Evolutionary conservation across 2,329 filamentous ascomycete species (phyloP), one percentile per base, ranked within the genome.

Genomic region (Aspergillus texensis): DNA sequence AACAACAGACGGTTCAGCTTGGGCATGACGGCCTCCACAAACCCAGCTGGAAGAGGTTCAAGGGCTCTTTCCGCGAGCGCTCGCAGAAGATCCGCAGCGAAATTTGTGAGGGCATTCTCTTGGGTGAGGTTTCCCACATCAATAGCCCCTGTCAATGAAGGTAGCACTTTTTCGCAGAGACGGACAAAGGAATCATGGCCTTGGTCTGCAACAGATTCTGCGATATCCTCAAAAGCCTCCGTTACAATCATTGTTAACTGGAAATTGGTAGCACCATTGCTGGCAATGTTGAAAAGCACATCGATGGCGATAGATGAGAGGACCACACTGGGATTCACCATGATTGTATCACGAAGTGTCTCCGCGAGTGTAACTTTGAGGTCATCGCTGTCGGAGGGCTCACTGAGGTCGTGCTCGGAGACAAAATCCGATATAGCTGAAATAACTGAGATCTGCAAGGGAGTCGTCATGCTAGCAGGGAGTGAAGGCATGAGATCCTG

Each of bases 221-320:
- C 91, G 62, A 97, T 89, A 50, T 95, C 92, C 76, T 98, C 94
- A 73, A 99, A 96, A 0, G 92, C 89, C 78, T 99, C 95, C 41
- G 88, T 91, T 28, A 98, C 91, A 58, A 97, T 83, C 81, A 94
- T 90, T 0, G 90, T 93, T 54, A 97, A 87, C 76, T 97, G 94
- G 81, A 96, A 96, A 79, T 96, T 98, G 65, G 86, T 88, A 0
- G 94, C 92, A 32, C 93, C 93, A 73, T 94, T 89, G 76, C 93
- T 95, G 26, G 93, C 94, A 64, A 98, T 88, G 59, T 91, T 87
- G 80, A 99, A 98, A 10, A 99, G 86, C 16, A 97, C 82, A 26
- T 94, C 92, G 62, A 89, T 86, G 53, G 90, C 87, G 14, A 91
- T 89, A 16, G 85, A 86, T 0, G 89, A 87, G 26, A 97, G 85